Base-by-base conservation (phyloP, 176 grass and related monocot genomes). In the Oryza meyeriana region DNA sequence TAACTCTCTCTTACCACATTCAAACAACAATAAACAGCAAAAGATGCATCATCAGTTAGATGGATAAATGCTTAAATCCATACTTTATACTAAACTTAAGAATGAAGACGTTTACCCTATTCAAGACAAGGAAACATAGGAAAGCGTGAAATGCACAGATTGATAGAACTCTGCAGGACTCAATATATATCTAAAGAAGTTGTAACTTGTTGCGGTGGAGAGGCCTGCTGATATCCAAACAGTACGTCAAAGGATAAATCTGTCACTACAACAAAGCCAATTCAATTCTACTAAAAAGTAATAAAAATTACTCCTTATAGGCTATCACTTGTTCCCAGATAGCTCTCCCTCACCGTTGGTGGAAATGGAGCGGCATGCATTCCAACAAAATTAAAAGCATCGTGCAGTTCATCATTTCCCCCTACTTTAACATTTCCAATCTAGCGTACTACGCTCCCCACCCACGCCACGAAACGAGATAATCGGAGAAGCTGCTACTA, bases 371-470 rank as follows among this genome's bases (percentile, higher is more conserved):
- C 44, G 17, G 44, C 14, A 47, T 47, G 14, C 14, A 47, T 47
- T 47, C 12, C 39, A 2, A 48, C n/a, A 48, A 4, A 52, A 22
- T 55, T 2, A 12, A 12, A 45, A 45, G 1, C 4, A 45, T 45
- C 2, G 1, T 12, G n/a, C 3, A 45, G 12, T 0, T 45, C 12
- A 13, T 14, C 11, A 45, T 14, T 45, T 45, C 42, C 14, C 11
- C 42, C 42, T 45, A 14, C 42, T 45, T 42, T 72, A 63, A 10
- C 79, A 81, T 72, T 33, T 62, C 13, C 26, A 38, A 82, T 82
- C 68, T 63, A 71, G 6, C 47, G 4, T 42, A 45, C 36, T 3
- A 0, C 8, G 35, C 18, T 29, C 9, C 34, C 9, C 36, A 22
- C 20, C 8, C 24, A 63, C 1, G 0, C 74, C 6, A 20, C 24